Evolutionary conservation across 2,329 filamentous ascomycete species (phyloP).

Genomic region (Aspergillus latus): DNA sequence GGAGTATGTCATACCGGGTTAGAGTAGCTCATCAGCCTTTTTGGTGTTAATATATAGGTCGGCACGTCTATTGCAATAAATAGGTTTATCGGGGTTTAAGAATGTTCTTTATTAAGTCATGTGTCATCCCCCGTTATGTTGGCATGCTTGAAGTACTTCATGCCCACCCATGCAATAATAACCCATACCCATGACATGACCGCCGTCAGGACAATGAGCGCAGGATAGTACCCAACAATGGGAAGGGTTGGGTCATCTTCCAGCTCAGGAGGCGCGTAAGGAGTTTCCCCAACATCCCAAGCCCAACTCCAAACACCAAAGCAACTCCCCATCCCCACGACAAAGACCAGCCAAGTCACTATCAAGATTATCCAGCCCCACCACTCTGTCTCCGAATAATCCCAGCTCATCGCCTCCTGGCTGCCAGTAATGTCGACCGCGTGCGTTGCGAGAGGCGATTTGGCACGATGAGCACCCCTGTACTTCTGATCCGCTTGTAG

Average conservation of each 20-base stretch:
- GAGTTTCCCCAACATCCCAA: conserved; percentile 96
- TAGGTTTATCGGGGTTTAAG: background rate
- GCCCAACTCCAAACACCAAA: conserved; percentile 97
- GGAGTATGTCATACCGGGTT: background rate
- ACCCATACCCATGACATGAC: conserved; percentile 99
- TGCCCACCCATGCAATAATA: conserved; percentile 93
- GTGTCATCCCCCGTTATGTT: conserved; percentile 72
- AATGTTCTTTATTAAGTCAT: conserved; percentile 20
- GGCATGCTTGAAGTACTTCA: conserved; percentile 99
- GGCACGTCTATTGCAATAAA: background rate
- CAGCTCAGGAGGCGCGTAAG: conserved; percentile 90
- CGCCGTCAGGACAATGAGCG: conserved; percentile 84
- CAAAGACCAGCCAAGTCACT: conserved; percentile 93
- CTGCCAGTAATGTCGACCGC: conserved; percentile 33
- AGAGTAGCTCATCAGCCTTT: background rate
- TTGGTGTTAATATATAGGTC: conserved; percentile 2
- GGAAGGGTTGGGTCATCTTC: conserved; percentile 93
- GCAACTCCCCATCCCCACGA: conserved; percentile 94
- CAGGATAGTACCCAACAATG: conserved; percentile 96
- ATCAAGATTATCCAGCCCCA: conserved; percentile 95
- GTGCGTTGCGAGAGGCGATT: conserved; percentile 41
- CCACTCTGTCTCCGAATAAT: conserved; percentile 93
- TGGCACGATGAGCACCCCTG: conserved; percentile 33
- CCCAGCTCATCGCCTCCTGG: conserved; percentile 59
- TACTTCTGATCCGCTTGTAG: conserved; percentile 39